Base-by-base conservation (phyloP, 2,329 filamentous ascomycete genomes). In the Cladosporium cucumerinum region DNA sequence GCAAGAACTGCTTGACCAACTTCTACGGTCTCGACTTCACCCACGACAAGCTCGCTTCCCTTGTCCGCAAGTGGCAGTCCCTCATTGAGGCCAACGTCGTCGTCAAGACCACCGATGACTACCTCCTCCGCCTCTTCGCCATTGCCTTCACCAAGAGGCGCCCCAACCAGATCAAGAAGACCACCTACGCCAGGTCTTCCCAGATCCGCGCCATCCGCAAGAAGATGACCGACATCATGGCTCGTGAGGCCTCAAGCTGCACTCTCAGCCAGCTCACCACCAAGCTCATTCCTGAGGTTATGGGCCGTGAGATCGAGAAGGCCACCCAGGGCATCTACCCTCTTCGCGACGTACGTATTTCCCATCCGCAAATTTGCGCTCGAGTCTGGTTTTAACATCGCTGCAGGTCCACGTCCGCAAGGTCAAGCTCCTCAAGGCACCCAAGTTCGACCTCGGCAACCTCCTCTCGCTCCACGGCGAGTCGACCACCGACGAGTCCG, bases 11-110 rank as follows among this genome's bases (percentile, higher is more conserved):
- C 86, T 85, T 99, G 83, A 98, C 95, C 87, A 97, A 97, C 89
- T 99, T 99, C 91, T 93, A 99, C 89, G 95, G 95, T 76, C 89
- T 99, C 81, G 95, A 99, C 86, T 98, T 99, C 90, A 99, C 95
- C 80, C 97, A 95, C 76, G 95, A 99, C 89, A 99, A 99, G 89
- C 90, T 99, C 77, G 92, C 95, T 80, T 98, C 95, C 71, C 90
- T 99, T 73, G 95, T 99, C 76, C 93, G 95, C 86, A 99, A 99
- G 87, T 99, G 95, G 95, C 95, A 99, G 85, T 90, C 93, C 71
- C 87, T 99, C 78, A 98, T 99, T 75, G 95, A 99, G 89, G 95
- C 95, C 86, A 99, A 99, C 83, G 89, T 98, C 79, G 97, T 96
- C 73, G 93, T 99, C 87, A 98, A 98, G 91, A 98, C 95, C 77